These are phyloP conservation scores for Hypoxylon trugodes DNA, from an alignment of 495 filamentous ascomycete species.

Conservation along the genomic window DNA sequence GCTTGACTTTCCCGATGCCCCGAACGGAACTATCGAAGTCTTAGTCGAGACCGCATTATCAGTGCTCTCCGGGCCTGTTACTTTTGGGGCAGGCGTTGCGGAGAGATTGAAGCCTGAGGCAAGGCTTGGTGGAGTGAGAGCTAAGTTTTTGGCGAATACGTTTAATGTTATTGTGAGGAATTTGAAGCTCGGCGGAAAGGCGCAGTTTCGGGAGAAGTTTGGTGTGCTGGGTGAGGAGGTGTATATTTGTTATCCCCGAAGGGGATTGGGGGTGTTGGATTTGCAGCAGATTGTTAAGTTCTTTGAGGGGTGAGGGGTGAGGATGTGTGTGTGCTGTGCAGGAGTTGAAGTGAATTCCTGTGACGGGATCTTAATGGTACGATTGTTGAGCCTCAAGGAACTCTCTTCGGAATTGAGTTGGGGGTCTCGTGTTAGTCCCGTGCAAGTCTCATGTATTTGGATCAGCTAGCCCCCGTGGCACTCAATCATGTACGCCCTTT, in stretches of 20 bases:
- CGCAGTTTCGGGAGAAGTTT: constrained; percentile 74
- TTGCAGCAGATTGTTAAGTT: constrained; percentile 20
- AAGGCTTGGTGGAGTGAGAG: constrained; percentile 67
- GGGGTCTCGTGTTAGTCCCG: too few species aligned
- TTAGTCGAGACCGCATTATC: constrained; percentile 71
- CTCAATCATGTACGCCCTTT: too few species aligned
- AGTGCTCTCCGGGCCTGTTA: constrained; percentile 63
- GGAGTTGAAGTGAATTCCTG: not conserved
- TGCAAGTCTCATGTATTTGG: too few species aligned
- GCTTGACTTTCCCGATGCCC: constrained; percentile 72
- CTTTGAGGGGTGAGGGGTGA: not conserved
- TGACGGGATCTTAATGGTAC: too few species aligned
- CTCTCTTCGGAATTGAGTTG: too few species aligned
- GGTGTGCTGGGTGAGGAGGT: constrained; percentile 70
- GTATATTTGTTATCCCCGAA: constrained; percentile 68
- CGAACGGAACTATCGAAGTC: constrained; percentile 71
- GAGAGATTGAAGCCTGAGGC: constrained; percentile 65
- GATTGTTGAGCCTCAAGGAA: too few species aligned
- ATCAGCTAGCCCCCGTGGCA: too few species aligned
- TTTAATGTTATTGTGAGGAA: constrained; percentile 72
- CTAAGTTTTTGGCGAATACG: constrained; percentile 69
- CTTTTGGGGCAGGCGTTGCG: constrained; percentile 72
- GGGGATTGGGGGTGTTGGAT: not conserved
- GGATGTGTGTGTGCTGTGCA: not conserved
- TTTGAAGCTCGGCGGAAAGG: constrained; percentile 73